Percentiles rank a stretch among this genome's conserved stretches.
phyloP scores from a whole-genome alignment of 2,329 filamentous ascomycete genomes.

The Microdochium nivale region DNA sequence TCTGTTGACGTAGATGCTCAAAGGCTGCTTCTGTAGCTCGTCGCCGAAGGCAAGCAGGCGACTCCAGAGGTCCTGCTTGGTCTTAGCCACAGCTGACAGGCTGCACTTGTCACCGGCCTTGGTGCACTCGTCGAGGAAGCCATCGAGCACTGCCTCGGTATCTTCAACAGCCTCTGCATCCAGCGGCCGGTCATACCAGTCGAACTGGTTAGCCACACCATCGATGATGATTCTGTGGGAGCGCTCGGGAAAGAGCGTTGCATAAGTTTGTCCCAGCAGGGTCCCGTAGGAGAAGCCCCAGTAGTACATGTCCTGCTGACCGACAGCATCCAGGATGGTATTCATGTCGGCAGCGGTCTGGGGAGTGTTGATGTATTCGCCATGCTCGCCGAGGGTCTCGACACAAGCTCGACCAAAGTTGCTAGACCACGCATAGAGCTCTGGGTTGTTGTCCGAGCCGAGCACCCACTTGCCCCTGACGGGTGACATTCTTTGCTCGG shows the following conservation, averaged over 20 bases:
- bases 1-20: slow-evolving; percentile 32
- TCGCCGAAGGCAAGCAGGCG: slow-evolving; percentile 23
- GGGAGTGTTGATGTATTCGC: slow-evolving; percentile 36
- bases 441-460: slow-evolving; percentile 20
- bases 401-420: slow-evolving; percentile 31
- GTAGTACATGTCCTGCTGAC: slow-evolving; percentile 27
- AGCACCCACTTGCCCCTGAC: slow-evolving; percentile 15
- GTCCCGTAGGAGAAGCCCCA: slow-evolving; percentile 32
- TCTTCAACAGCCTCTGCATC: slow-evolving; percentile 30
- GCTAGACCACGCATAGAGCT: slow-evolving; percentile 30
- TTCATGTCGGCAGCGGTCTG: slow-evolving; percentile 44
- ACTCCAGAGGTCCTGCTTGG: slow-evolving; percentile 23
- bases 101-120: slow-evolving; percentile 37
- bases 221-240: slow-evolving; percentile 26
- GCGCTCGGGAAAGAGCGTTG: slow-evolving; percentile 24
- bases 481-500: slow-evolving; percentile 16
- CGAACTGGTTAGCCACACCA: slow-evolving; percentile 22
- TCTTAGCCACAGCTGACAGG: slow-evolving; percentile 25
- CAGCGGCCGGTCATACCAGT: slow-evolving; percentile 30
- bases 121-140: slow-evolving; percentile 36
- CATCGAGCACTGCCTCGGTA: slow-evolving; percentile 30
- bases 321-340: slow-evolving; percentile 33
- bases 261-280: slow-evolving; percentile 30
- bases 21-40: slow-evolving; percentile 26
- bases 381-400: slow-evolving; percentile 35